phyloP scores from a whole-genome alignment of 345 rosid genomes.

The Salix dunnii region DNA sequence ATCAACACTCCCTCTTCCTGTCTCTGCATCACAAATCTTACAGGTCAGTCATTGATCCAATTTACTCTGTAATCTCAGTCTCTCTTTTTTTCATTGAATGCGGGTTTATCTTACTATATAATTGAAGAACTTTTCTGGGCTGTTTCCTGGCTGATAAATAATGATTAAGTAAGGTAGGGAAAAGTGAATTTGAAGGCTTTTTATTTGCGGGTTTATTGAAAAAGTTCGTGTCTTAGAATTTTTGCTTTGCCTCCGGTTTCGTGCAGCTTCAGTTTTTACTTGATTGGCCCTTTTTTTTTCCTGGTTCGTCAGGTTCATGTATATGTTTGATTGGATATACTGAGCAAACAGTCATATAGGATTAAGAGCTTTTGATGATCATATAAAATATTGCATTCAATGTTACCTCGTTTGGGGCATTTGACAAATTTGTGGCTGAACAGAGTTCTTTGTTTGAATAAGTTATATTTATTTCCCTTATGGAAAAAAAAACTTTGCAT shows the following conservation, averaged over 20 bases:
- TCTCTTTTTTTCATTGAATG: neutral
- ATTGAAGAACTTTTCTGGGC: neutral
- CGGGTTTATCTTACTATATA: conserved; percentile 4
- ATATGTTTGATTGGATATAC: neutral
- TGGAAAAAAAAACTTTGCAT: neutral
- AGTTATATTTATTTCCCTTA: neutral
- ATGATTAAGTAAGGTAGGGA: neutral
- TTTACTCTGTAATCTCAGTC: neutral
- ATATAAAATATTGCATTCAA: neutral
- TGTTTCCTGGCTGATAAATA: conserved; percentile 12
- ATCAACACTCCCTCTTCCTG: neutral
- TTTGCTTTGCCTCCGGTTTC: neutral
- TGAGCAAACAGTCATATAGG: neutral
- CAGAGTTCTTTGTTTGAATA: neutral
- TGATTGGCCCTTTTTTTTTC: neutral
- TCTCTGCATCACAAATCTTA: neutral
- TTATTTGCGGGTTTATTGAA: neutral
- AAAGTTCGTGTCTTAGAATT: neutral
- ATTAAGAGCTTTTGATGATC: neutral
- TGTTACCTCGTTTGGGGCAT: neutral
- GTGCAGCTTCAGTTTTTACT: neutral
- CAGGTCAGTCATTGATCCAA: conserved; percentile 15
- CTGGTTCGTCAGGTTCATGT: neutral
- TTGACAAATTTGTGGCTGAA: neutral
- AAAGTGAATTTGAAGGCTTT: neutral